Base-by-base conservation (phyloP, 2,329 filamentous ascomycete species). In the Epichloe baconii region DNA sequence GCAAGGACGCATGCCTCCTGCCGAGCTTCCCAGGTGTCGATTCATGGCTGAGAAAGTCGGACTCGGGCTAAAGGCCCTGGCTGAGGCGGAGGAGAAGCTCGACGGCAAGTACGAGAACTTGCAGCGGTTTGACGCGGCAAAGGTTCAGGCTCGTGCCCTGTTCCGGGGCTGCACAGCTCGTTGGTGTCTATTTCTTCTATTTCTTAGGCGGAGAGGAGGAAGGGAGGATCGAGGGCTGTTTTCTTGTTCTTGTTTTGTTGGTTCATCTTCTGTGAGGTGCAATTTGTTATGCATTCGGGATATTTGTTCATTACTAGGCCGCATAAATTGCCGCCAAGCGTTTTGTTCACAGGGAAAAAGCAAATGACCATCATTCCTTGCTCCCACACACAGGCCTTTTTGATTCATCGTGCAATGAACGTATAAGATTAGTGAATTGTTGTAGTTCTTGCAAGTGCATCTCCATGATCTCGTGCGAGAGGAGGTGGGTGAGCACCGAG, bases 81-180 rank as follows among this genome's bases (percentile, higher is more conserved):
- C 43, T 14, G 52, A 56, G 15, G 49, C 47, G 3, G 55, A 56
- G 4, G 44, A 53, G 14, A 55, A 57, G 50, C 53, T 55, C 21
- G 37, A 49, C 4, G 51, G 52, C 3, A 53, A 49, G 3, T 4
- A 8, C 8, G 17, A 43, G 0, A 26, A 26, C 23, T 15, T 42
- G 26, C 37, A 37, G 44, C 15, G 6, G 12, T 47, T 37, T 8
- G 8, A 36, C 14, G 1, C 19, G 26, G 31, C 37, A 17, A 51
- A 26, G 19, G 11, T 23, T 6, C 4, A 36, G 38, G 44, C 38
- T 4, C 49, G 49, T 14, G 10, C 7, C 17, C 8, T 17, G 12
- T 51, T 51, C 44, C 43, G 49, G 11, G 23, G 26, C 26, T 51
- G 36, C 49, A 47, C 31, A 37, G 37, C 44, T 11, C 6, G 2